These are phyloP conservation scores for Brassica rapa DNA, from an alignment of 345 rosid species.

Conservation along the genomic window DNA sequence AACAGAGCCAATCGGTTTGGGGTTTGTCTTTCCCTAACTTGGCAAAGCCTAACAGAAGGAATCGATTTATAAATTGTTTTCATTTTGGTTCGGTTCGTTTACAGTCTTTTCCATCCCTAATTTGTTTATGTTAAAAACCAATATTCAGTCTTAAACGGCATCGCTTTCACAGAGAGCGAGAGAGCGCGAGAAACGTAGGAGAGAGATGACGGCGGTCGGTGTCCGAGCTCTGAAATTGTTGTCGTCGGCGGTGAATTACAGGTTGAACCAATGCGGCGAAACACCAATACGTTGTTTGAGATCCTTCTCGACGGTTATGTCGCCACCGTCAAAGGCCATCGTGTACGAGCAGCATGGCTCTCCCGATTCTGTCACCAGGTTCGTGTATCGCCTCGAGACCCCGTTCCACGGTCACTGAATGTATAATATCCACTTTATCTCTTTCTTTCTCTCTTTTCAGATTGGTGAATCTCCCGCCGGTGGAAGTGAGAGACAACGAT, in stretches of 20 bases:
- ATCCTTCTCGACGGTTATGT: background rate
- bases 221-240: background rate
- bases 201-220: constrained; percentile 29
- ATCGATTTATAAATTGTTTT: too few relatives aligned
- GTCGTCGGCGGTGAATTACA: background rate
- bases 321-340: background rate
- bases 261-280: background rate
- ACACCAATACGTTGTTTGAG: background rate
- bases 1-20: background rate
- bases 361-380: constrained; percentile 82
- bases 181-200: background rate
- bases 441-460: constrained; percentile 33
- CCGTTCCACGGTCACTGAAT: background rate
- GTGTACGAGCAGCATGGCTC: constrained; percentile 55
- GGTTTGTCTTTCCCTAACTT: background rate
- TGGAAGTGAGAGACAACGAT: background rate
- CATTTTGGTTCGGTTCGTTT: too few relatives aligned
- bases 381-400: background rate
- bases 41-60: too few relatives aligned
- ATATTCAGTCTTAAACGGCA: too few relatives aligned
- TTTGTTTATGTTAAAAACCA: too few relatives aligned
- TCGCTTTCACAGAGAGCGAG: background rate
- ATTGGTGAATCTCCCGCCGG: constrained; percentile 36
- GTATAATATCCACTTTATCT: background rate
- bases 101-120: too few relatives aligned